Evolutionary conservation across 2,329 filamentous ascomycete genomes (phyloP), one percentile per base, ranked within the genome.

Genomic region (Sporothrix pallida): DNA sequence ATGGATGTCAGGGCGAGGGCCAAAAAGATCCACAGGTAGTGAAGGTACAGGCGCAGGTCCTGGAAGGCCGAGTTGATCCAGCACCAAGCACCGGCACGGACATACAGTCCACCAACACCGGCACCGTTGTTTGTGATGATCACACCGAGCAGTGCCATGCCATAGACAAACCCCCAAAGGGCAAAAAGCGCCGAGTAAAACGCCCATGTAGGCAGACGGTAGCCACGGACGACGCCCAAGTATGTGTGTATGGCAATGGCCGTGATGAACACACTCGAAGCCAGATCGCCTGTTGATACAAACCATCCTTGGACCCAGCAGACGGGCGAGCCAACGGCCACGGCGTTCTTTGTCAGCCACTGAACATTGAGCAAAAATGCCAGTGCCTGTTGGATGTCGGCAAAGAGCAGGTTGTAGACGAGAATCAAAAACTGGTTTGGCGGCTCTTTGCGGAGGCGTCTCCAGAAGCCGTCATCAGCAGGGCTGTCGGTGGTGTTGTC

Each of bases 261-360:
- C 2, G 89, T 86, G 76, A 92, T 90, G 79, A 92, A 93, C 71
- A 91, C 86, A 75, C 89, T 91, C 31, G 88, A 90, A 0, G 89
- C 85, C 72, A 93, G 78, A 78, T 92, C 90, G 44, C 91, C 91
- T 0, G 87, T 88, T 4, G 89, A 91, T 2, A 93, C 83, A 67
- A 93, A 88, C 80, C 90, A 90, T n/a, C 90, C 91, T 80, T 93
- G 91, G 0, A 86, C 86, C 78, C 83, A 87, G 81, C 91, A 93
- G 6, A 86, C 83, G 1, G 83, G 77, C 0, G 85, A 86, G 2
- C 84, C 84, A 0, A 90, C 87, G 1, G 85, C 77, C 17, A 93
- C 86, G 0, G 82, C 83, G 78, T 91, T 83, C 15, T 82, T 79
- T 0, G 81, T 79, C 5, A 92, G 82, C 87, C 90, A 91, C 50